Percentiles rank a stretch among this genome's conserved stretches.
These are phyloP conservation scores for Trametes versicolor DNA, from an alignment of 1,284 basidiomycete species.

Conservation along the genomic window DNA sequence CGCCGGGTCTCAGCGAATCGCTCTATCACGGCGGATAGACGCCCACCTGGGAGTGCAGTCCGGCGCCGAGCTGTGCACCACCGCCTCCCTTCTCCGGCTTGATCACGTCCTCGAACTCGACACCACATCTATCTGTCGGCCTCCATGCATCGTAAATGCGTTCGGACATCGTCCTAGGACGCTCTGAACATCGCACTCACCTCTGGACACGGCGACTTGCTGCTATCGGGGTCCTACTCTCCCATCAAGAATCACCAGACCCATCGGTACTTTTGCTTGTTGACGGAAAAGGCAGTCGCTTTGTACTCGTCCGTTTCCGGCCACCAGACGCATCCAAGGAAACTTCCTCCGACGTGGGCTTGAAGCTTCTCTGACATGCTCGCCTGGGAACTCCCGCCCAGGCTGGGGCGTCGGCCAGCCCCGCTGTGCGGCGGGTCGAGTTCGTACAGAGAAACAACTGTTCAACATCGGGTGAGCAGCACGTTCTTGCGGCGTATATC, in stretches of 20 bases:
- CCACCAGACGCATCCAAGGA: conserved; percentile 13
- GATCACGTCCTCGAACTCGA: conserved; percentile 1
- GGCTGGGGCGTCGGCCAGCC: conserved; percentile 6
- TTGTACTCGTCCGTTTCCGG: conserved; percentile 27
- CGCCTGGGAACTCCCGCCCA: conserved; percentile 23
- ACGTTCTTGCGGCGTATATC: neutral
- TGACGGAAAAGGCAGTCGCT: conserved; percentile 31
- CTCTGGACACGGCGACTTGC: conserved; percentile 9
- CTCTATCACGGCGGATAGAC: conserved; percentile 4
- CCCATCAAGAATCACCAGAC: conserved; percentile 23
- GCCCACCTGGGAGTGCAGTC: neutral
- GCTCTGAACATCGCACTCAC: neutral
- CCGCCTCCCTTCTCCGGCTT: conserved; percentile 1
- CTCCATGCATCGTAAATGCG: neutral
- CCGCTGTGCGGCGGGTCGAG: neutral
- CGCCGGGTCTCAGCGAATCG: neutral
- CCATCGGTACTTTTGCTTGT: conserved; percentile 30
- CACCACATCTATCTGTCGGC: conserved; percentile 4
- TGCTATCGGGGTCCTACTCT: conserved; percentile 29
- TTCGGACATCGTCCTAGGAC: neutral
- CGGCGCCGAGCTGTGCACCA: neutral
- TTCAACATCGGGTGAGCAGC: conserved; percentile 3
- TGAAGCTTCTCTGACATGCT: conserved; percentile 25
- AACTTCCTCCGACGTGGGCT: conserved; percentile 26
- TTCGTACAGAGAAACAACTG: neutral